phyloP scores from a whole-genome alignment of 768 basidiomycete species.

The Mycena filopes region DNA sequence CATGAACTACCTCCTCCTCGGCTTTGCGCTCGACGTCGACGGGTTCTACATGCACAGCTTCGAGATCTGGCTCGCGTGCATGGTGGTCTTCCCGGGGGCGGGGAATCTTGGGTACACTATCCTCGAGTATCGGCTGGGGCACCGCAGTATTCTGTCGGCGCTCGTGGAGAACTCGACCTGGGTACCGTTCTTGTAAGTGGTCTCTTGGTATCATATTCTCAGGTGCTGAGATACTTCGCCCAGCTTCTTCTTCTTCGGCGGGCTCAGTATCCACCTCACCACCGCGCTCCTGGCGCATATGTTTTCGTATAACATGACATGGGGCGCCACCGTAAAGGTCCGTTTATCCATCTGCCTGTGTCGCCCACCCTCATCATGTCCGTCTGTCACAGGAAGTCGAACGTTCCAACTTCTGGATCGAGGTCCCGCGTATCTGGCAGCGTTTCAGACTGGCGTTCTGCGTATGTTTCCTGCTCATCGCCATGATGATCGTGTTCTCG shows the following conservation, averaged over 20 bases:
- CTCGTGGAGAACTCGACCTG: slow-evolving; percentile 70
- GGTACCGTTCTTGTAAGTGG: slow-evolving; percentile 81
- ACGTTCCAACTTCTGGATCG: slow-evolving; percentile 89
- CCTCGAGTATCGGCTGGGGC: slow-evolving; percentile 75
- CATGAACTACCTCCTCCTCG: slow-evolving; percentile 78
- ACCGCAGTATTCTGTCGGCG: slow-evolving; percentile 59
- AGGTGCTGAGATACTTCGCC: neutral
- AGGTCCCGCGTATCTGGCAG: slow-evolving; percentile 85
- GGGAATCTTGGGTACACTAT: slow-evolving; percentile 77
- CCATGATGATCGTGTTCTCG: slow-evolving; percentile 67
- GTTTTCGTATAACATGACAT: slow-evolving; percentile 82
- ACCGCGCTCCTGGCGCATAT: slow-evolving; percentile 73
- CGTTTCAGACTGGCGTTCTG: slow-evolving; percentile 79
- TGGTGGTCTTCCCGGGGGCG: slow-evolving; percentile 74
- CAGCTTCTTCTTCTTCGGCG: slow-evolving; percentile 85
- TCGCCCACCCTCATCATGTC: neutral
- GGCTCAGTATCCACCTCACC: slow-evolving; percentile 76
- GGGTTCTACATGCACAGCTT: slow-evolving; percentile 79
- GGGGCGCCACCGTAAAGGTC: slow-evolving; percentile 80
- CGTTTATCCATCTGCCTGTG: slow-evolving; percentile 7
- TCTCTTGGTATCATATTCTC: slow-evolving; percentile 4
- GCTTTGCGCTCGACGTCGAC: slow-evolving; percentile 69
- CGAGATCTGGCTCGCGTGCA: slow-evolving; percentile 80
- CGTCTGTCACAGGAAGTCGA: slow-evolving; percentile 74
- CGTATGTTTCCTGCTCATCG: slow-evolving; percentile 61